phyloP scores from a whole-genome alignment of 2,329 filamentous ascomycete genomes.

The Cryphonectria nitschkei region DNA sequence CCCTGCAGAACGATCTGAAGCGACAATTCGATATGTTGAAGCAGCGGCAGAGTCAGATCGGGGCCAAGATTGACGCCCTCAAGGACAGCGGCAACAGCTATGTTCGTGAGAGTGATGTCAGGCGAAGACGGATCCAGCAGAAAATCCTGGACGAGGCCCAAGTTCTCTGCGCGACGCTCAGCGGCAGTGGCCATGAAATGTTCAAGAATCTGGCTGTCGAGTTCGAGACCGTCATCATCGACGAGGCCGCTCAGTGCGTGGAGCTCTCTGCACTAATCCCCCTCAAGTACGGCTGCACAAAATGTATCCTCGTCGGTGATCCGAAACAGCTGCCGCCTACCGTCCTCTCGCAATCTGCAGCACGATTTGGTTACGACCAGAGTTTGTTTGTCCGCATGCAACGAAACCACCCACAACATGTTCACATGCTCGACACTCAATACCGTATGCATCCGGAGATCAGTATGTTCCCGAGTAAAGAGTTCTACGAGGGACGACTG shows the following conservation, averaged over 20 bases:
- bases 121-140: slow-evolving; percentile 82
- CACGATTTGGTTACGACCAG: slow-evolving; percentile 93
- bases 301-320: slow-evolving; percentile 96
- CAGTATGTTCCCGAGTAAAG: slow-evolving; percentile 82
- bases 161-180: slow-evolving; percentile 92
- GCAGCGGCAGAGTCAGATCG: slow-evolving; percentile 73
- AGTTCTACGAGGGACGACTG: slow-evolving; percentile 90
- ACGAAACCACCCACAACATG: slow-evolving; percentile 81
- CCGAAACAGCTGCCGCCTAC: slow-evolving; percentile 97
- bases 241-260: slow-evolving; percentile 97
- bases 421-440: slow-evolving; percentile 95
- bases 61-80: slow-evolving; percentile 81
- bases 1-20: slow-evolving; percentile 60
- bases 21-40: slow-evolving; percentile 79
- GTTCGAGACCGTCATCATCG: slow-evolving; percentile 97
- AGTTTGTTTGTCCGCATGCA: slow-evolving; percentile 99
- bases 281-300: slow-evolving; percentile 94
- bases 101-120: slow-evolving; percentile 83
- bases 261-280: slow-evolving; percentile 96
- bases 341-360: slow-evolving; percentile 90
- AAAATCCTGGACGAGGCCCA: slow-evolving; percentile 89
- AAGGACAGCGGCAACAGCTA: slow-evolving; percentile 84
- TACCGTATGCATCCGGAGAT: slow-evolving; percentile 99
- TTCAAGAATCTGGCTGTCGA: slow-evolving; percentile 93
- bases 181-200: slow-evolving; percentile 95